phyloP scores from a whole-genome alignment of 1,284 basidiomycete species.

The Erythrobasidium hasegawianum region DNA sequence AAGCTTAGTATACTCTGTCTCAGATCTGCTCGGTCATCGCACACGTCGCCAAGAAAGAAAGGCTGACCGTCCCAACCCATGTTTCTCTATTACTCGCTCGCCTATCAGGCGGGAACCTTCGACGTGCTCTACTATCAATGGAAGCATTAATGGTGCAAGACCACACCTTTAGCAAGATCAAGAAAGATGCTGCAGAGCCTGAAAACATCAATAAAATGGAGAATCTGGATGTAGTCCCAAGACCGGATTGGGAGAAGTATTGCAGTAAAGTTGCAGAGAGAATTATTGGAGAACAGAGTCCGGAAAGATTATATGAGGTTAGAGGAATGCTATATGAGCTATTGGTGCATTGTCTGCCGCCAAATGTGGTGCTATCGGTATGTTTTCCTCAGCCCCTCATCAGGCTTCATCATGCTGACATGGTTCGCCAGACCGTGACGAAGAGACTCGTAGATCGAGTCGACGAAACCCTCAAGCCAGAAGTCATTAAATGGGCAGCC shows the following conservation, averaged over 20 bases:
- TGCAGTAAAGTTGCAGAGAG: slow-evolving; percentile 88
- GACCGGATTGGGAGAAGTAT: slow-evolving; percentile 98
- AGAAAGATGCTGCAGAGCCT: slow-evolving; percentile 12
- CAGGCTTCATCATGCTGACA: too few relatives aligned
- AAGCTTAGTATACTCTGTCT: too few relatives aligned
- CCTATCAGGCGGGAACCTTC: slow-evolving; percentile 82
- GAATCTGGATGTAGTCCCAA: slow-evolving; percentile 68
- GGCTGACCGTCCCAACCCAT: slow-evolving; percentile 72
- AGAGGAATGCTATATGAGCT: slow-evolving; percentile 92
- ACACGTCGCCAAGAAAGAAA: slow-evolving; percentile 76
- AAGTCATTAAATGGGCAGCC: slow-evolving; percentile 94
- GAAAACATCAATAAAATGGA: slow-evolving; percentile 30
- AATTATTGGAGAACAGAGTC: slow-evolving; percentile 90
- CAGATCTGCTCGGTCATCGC: slow-evolving; percentile 80
- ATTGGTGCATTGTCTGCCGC: slow-evolving; percentile 95
- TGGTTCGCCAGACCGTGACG: slow-evolving; percentile 67
- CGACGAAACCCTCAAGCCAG: slow-evolving; percentile 79
- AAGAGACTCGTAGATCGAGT: slow-evolving; percentile 79
- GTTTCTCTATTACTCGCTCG: slow-evolving; percentile 69
- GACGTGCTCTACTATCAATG: slow-evolving; percentile 89
- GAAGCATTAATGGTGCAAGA: slow-evolving; percentile 92
- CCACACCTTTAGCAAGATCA: slow-evolving; percentile 39
- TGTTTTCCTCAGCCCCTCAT: too few relatives aligned
- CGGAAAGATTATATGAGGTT: slow-evolving; percentile 83
- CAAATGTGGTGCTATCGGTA: slow-evolving; percentile 83